A percentile compares a stretch with the other conserved stretches of the same genome.
Evolutionary conservation across 805 yeast species (phyloP).

Genomic region (Priceomyces medius): DNA sequence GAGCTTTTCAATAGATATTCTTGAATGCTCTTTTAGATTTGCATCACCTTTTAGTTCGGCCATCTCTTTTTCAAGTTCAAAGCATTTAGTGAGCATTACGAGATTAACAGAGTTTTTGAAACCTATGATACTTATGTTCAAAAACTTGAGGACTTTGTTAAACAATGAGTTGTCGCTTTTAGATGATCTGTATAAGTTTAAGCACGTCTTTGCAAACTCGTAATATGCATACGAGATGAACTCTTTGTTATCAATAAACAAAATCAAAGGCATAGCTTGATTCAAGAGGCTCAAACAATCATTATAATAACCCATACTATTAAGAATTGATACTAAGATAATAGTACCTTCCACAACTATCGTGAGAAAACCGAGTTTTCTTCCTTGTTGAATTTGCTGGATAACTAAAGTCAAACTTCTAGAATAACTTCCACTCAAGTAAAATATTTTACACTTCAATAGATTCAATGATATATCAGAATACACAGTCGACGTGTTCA

Average conservation of each 20-base stretch:
- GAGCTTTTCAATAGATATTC: constrained; percentile 25
- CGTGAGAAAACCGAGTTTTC: constrained; percentile 44
- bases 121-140: constrained; percentile 46
- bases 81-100: constrained; percentile 37
- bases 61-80: constrained; percentile 38
- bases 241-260: constrained; percentile 39
- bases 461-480: constrained; percentile 49
- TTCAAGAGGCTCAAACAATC: constrained; percentile 46
- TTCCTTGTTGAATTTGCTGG: constrained; percentile 50
- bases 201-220: constrained; percentile 28
- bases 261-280: constrained; percentile 44
- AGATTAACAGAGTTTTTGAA: constrained; percentile 40
- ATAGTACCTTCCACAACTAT: constrained; percentile 48
- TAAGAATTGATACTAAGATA: constrained; percentile 45
- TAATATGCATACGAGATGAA: constrained; percentile 34
- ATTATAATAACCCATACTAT: constrained; percentile 36
- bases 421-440: constrained; percentile 43
- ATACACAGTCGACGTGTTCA: constrained; percentile 31
- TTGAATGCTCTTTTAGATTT: constrained; percentile 33
- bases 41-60: constrained; percentile 29
- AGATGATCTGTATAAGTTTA: constrained; percentile 8
- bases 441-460: constrained; percentile 45
- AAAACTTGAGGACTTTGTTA: constrained; percentile 32
- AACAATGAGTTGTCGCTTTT: constrained; percentile 16
- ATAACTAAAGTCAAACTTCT: constrained; percentile 51